A percentile compares a stretch with the other conserved stretches of the same genome.
Evolutionary conservation across 139 green algal species (phyloP).

Genomic region (Chlamydomonas sphaeroides): DNA sequence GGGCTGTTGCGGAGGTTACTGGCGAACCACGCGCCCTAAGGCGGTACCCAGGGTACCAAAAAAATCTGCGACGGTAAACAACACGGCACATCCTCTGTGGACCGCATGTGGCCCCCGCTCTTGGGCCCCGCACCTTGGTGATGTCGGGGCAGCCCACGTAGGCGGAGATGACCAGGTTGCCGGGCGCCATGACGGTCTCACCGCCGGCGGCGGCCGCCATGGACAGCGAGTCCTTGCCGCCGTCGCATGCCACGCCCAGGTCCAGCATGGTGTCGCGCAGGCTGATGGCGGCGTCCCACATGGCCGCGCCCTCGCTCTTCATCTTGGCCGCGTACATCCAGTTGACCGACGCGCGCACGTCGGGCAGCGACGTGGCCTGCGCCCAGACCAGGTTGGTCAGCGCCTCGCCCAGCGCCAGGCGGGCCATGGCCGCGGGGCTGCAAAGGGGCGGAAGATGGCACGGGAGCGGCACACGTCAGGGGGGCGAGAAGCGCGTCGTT

Average conservation of each 20-base stretch:
- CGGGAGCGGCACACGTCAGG: too few relatives aligned
- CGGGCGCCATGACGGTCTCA: conserved; percentile 95
- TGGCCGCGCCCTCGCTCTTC: conserved; percentile 89
- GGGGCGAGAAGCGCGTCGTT: too few relatives aligned
- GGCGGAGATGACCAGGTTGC: conserved; percentile 94
- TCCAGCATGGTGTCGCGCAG: conserved; percentile 83
- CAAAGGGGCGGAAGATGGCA: too few relatives aligned
- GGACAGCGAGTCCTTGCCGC: conserved; percentile 97
- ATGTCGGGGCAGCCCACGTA: conserved; percentile 98
- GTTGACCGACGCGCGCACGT: conserved; percentile 97
- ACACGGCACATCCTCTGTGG: too few relatives aligned
- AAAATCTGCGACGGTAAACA: too few relatives aligned
- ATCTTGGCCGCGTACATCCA: conserved; percentile 99
- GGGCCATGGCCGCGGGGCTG: conserved; percentile 90
- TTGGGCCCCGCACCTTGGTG: conserved; percentile 75
- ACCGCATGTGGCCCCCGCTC: too few relatives aligned
- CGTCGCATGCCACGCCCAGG: conserved; percentile 93
- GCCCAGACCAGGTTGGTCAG: conserved; percentile 96
- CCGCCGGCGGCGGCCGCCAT: conserved; percentile 92
- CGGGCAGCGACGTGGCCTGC: conserved; percentile 75
- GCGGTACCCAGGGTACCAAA: too few relatives aligned
- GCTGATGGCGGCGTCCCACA: conserved; percentile 93
- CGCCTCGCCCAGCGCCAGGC: conserved; percentile 93
- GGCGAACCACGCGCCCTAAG: too few relatives aligned
- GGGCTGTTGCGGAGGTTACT: too few relatives aligned